Conservation (phyloP, 1,284 basidiomycete species). For the Waitea zeae region DNA sequence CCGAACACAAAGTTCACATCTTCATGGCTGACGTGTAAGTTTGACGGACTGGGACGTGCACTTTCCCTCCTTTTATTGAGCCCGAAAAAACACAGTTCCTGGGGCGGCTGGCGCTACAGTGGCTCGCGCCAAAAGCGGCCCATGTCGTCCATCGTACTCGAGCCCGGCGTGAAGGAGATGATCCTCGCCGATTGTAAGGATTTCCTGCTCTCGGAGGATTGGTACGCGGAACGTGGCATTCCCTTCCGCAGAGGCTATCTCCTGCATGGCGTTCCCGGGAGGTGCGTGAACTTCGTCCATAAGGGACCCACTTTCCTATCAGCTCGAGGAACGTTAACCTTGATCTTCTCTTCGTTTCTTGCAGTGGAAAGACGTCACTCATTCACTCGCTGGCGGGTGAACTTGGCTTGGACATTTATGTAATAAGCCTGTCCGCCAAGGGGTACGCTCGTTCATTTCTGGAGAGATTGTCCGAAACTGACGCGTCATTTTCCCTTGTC, state of each 20-base stretch:
- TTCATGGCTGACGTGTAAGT: slow-evolving; percentile 75
- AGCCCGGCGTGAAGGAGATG: slow-evolving; percentile 77
- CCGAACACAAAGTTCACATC: slow-evolving; percentile 74
- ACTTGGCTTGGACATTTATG: slow-evolving; percentile 17
- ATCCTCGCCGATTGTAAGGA: slow-evolving; percentile 70
- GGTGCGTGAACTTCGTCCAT: slow-evolving; percentile 22
- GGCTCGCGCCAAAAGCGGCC: slow-evolving; percentile 72
- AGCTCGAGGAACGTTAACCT: too few relatives aligned
- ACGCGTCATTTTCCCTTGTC: slow-evolving; percentile 5
- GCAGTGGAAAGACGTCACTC: slow-evolving; percentile 30
- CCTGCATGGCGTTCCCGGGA: slow-evolving; percentile 69
- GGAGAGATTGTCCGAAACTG: slow-evolving; percentile 5
- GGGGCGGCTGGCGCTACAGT: slow-evolving; percentile 70
- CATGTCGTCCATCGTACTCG: slow-evolving; percentile 74
- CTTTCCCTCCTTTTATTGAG: slow-evolving; percentile 7
- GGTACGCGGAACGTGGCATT: slow-evolving; percentile 26
- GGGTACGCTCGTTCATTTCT: slow-evolving; percentile 30
- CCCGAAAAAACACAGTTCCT: slow-evolving; percentile 24
- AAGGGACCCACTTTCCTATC: slow-evolving; percentile 8
- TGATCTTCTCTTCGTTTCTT: slow-evolving; percentile 8
- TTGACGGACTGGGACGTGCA: too few relatives aligned
- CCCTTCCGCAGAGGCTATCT: slow-evolving; percentile 72
- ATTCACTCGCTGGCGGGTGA: slow-evolving; percentile 19
- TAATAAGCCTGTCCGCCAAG: slow-evolving; percentile 40
- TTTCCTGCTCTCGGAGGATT: slow-evolving; percentile 68